Conservation (phyloP, 179 eudicot genomes). For the Camellia oleifera region DNA sequence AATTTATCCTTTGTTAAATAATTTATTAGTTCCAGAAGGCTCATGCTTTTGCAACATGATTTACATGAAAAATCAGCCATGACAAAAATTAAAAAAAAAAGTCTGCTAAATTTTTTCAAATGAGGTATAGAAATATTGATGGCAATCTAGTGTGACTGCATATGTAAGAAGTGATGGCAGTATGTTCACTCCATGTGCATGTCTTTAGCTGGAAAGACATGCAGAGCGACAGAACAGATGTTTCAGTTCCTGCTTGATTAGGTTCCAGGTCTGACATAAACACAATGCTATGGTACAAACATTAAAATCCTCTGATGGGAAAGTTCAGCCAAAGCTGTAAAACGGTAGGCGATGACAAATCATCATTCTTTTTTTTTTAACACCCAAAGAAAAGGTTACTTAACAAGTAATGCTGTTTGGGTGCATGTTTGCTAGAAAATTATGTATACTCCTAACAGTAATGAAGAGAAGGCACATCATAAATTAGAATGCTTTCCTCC, state of each 20-base stretch:
- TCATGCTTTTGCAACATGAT: neutral
- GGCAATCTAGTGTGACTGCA: neutral
- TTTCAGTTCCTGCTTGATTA: conserved; percentile 1
- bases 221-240: neutral
- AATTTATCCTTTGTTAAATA: neutral
- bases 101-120: no score
- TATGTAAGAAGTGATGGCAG: neutral
- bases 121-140: no score
- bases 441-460: neutral
- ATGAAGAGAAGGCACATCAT: neutral
- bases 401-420: neutral
- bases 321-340: neutral
- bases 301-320: no score
- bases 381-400: neutral
- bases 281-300: neutral
- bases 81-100: neutral
- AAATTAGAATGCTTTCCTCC: no score
- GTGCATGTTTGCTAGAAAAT: neutral
- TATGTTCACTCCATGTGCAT: neutral
- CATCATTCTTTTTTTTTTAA: no score
- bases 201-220: neutral
- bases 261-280: neutral
- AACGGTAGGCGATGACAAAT: neutral
- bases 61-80: neutral
- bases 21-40: neutral